Evolutionary conservation across 441 rosid species (phyloP), one percentile per base, ranked within the genome.

Genomic region (Francoa sonchifolia): DNA sequence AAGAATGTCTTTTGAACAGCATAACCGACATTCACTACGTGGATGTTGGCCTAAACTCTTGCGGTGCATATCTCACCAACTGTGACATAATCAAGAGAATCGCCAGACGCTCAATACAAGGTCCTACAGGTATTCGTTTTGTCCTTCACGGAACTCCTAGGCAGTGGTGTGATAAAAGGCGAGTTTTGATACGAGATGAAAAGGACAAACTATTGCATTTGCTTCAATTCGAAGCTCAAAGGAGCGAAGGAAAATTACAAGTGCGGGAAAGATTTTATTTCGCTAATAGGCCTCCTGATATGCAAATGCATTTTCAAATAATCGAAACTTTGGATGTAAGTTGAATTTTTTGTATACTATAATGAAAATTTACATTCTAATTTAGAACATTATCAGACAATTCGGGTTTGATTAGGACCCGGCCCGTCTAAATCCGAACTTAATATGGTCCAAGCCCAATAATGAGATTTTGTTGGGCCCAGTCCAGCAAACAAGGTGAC

Each of bases 251-350:
- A 48, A 76, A 52, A 49, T 46, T 88, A 6, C 50, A 57, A 59
- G 90, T 73, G 35, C 26, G 44, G 27, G 83, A 88, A 52, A 70
- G 65, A 29, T 63, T 79, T 20, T 88, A 84, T 58, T 79, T 81
- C 53, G 65, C 69, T 28, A 78, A 68, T 41, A 73, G 66, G 21
- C 52, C 58, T 61, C 66, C 88, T 42, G 63, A 72, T 58, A 19
- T 88, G 47, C 79, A 77, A 47, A 81, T 88, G 95, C 95, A 88
- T 62, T 88, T 88, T 54, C 83, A 79, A 50, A 65, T 81, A 1
- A 73, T 89, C 47, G 88, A 84, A 45, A 57, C 28, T 26, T 61
- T 81, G 72, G 75, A 89, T 62, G 70, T 77, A 15, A 52, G 58
- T 44, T 71, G 59, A 69, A n/a, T n/a, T n/a, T n/a, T n/a, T n/a